Evolutionary conservation across 805 yeast species (phyloP), one percentile per base, ranked within the genome.

Genomic region (Spathaspora hagerdaliae): DNA sequence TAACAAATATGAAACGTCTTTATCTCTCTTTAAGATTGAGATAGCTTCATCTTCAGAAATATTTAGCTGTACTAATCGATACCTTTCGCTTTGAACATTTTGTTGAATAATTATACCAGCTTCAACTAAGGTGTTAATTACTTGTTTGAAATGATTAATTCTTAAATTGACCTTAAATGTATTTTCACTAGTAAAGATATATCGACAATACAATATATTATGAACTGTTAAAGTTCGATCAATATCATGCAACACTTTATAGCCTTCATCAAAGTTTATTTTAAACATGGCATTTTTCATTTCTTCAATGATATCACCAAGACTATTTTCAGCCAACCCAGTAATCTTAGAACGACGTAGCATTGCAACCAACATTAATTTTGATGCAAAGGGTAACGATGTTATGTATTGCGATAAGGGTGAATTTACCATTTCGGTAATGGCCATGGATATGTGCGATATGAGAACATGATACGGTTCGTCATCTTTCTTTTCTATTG

Each of bases 261-360:
- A 50, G 15, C 56, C 61, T 36, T 56, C 53, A 3, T 67, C 47
- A 29, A 9, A 11, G 0, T 71, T 73, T 8, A 76, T 56, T 49
- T 77, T 67, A 12, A 77, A 68, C 5, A 70, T 51, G 2, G 82
- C 61, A 37, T 77, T 77, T 45, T 76, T 78, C 59, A 86, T 73
- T 57, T 90, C 96, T 58, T 88, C 96, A 26, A 87, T 72, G 1
- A 91, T 72, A 51, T 87, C 94, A 24, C 92, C 92, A 36, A 90
- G 57, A 0, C 82, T 60, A 47, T 81, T 81, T 51, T 89, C 97
- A 1, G 83, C 85, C 13, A 77, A 53, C 0, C 92, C 91, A 0
- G 83, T 72, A 41, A 92, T 77, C 43, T 85, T 78, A 41, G 78
- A 76, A 39, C 87, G 68, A 15, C 83, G 65, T 27, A 92, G 57